A percentile compares a stretch with the other conserved stretches of the same genome.
Evolutionary conservation across 768 basidiomycete genomes (phyloP).

Genomic region (Russula compacta): DNA sequence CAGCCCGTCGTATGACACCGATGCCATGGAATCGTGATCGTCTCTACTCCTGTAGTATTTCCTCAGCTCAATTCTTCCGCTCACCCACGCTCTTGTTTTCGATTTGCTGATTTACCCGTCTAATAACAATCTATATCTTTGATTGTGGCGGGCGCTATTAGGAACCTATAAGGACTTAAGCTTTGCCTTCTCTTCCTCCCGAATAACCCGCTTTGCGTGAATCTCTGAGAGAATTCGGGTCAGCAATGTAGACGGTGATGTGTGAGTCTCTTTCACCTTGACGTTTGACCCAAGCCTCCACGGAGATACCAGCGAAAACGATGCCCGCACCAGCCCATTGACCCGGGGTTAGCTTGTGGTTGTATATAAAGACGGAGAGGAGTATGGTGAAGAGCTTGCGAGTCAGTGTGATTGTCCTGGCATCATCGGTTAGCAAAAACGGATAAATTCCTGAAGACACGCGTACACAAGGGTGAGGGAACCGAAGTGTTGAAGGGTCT

Average conservation of each 20-base stretch:
- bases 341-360: constrained; percentile 71
- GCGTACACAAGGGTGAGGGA: constrained; percentile 80
- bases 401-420: constrained; percentile 88
- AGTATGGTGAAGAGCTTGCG: constrained; percentile 98
- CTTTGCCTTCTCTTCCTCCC: constrained; percentile 77
- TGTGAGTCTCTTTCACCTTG: constrained; percentile 43
- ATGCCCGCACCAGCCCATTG: constrained; percentile 92
- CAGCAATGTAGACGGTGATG: background rate
- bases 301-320: constrained; percentile 92
- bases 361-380: constrained; percentile 85
- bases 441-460: background rate
- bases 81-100: background rate
- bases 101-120: background rate
- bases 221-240: constrained; percentile 41
- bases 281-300: constrained; percentile 88
- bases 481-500: constrained; percentile 87
- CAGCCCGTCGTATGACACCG: constrained; percentile 10
- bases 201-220: constrained; percentile 68
- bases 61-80: background rate
- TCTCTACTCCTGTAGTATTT: constrained; percentile 10
- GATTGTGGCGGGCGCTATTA: background rate
- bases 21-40: constrained; percentile 29
- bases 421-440: constrained; percentile 9
- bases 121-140: constrained; percentile 13
- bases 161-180: constrained; percentile 60